Conservation (phyloP, 352 stramenopile species). For the Globisporangium emineosum region DNA sequence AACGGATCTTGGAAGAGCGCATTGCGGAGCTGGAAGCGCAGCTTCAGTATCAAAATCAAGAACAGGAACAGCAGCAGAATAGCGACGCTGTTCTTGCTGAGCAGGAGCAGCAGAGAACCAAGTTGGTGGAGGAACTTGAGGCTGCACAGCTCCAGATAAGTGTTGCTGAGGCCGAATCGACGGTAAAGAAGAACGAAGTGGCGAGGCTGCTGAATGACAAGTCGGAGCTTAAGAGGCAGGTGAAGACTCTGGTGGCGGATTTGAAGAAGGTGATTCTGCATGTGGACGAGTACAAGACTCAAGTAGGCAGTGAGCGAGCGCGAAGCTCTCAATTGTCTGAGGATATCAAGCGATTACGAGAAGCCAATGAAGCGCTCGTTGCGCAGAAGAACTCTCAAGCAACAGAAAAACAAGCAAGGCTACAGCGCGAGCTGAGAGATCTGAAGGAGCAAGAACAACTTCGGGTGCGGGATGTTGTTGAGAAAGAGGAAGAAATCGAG, state of each 20-base stretch:
- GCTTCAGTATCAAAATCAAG: slow-evolving; percentile 15
- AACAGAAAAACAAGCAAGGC: slow-evolving; percentile 19
- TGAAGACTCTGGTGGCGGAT: slow-evolving; percentile 15
- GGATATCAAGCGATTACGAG: background rate
- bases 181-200: slow-evolving; percentile 36
- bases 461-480: slow-evolving; percentile 9
- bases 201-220: slow-evolving; percentile 21
- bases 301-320: background rate
- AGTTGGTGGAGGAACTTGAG: slow-evolving; percentile 3
- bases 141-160: slow-evolving; percentile 13
- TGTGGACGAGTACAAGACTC: slow-evolving; percentile 8
- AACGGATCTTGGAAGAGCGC: slow-evolving; percentile 21
- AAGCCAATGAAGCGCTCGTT: background rate
- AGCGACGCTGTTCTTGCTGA: slow-evolving; percentile 1
- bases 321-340: slow-evolving; percentile 1
- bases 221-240: slow-evolving; percentile 31
- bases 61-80: slow-evolving; percentile 16
- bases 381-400: background rate
- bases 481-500: slow-evolving; percentile 13
- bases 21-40: slow-evolving; percentile 31
- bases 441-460: slow-evolving; percentile 17
- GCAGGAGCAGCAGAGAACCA: slow-evolving; percentile 14
- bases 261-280: background rate
- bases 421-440: slow-evolving; percentile 23
- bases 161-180: slow-evolving; percentile 19